Base-by-base conservation (phyloP, 305 asterid genomes). In the Fraxinus floribunda region DNA sequence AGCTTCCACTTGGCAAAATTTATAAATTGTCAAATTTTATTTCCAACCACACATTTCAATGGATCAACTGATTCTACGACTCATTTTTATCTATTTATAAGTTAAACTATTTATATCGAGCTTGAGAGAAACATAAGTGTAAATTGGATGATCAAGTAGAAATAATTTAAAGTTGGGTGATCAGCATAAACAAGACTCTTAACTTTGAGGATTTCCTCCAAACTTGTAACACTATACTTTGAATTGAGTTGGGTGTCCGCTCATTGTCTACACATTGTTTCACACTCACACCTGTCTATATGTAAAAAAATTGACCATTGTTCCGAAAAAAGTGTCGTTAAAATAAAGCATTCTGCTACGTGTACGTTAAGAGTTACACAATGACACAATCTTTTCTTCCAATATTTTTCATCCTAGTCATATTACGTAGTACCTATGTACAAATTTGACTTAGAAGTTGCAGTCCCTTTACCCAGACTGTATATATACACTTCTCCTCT, bases 381-480 rank as follows among this genome's bases (percentile, higher is more conserved):
- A 32, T 22, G 24, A 22, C 24, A 22, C 13, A 1, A 39, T 9
- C 15, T 41, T 41, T 44, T 44, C n/a, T 44, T 0, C 55, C 52
- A 9, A 46, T 11, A 0, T 13, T 11, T 46, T 46, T 46, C 55
- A 46, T 46, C 55, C 55, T 0, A 1, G 15, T 2, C 16, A 0
- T 44, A 2, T 13, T 46, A 11, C 55, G 0, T 46, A 46, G 55
- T 15, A 46, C 55, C 55, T 46, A 46, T 46, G 55, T 46, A 46
- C 55, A 46, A 46, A 11, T 11, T 46, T 46, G 55, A 46, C 55
- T 46, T 36, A 46, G 55, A 46, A 46, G 5, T 46, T 46, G 55
- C 55, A 3, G 55, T 16, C 64, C 64, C n/a, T n/a, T 5, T 52
- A 7, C 85, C 84, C 90, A 79, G 84, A 85, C 92, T 83, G 81